Percentiles rank a stretch among this genome's conserved stretches.
Conservation (phyloP, 768 basidiomycete species). For the Boletus subcaerulescens region DNA sequence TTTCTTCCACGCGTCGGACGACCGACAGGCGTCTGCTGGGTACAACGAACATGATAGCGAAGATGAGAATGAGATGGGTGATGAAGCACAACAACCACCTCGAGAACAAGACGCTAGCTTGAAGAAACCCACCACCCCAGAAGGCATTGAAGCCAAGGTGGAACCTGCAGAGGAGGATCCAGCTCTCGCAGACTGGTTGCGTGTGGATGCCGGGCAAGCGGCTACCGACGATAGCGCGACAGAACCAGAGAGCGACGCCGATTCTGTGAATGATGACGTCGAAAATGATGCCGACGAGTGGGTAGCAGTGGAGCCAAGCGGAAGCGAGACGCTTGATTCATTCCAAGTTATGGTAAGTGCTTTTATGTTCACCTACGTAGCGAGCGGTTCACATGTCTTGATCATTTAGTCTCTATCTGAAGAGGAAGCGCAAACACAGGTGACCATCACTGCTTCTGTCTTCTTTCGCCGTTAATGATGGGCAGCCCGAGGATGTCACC, state of each 20-base stretch:
- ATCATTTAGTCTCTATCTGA: slow-evolving; percentile 10
- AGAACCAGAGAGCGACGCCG: slow-evolving; percentile 62
- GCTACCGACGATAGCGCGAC: slow-evolving; percentile 35
- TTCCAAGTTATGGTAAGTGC: slow-evolving; percentile 10
- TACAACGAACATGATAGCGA: slow-evolving; percentile 44
- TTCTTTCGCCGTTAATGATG: not conserved
- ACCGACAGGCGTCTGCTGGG: slow-evolving; percentile 47
- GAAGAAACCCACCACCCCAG: not conserved
- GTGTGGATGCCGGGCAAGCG: slow-evolving; percentile 40
- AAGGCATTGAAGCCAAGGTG: slow-evolving; percentile 16
- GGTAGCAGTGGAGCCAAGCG: slow-evolving; percentile 25
- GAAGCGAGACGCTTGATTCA: slow-evolving; percentile 23
- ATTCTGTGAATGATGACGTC: slow-evolving; percentile 67
- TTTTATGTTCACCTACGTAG: too few relatives aligned
- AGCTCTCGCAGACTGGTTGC: slow-evolving; percentile 58
- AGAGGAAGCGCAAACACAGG: slow-evolving; percentile 4
- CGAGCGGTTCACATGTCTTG: not conserved
- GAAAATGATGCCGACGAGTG: slow-evolving; percentile 40
- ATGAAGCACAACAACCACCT: slow-evolving; percentile 1
- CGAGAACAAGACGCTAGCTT: slow-evolving; percentile 19
- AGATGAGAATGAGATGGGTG: slow-evolving; percentile 31
- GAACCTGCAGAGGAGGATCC: slow-evolving; percentile 43
- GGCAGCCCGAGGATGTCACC: slow-evolving; percentile 34
- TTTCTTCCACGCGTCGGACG: slow-evolving; percentile 70
- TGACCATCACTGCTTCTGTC: not conserved